Conservation (phyloP, 225 moss, liverwort and hornwort genomes). For the Marchantia paleacea region DNA sequence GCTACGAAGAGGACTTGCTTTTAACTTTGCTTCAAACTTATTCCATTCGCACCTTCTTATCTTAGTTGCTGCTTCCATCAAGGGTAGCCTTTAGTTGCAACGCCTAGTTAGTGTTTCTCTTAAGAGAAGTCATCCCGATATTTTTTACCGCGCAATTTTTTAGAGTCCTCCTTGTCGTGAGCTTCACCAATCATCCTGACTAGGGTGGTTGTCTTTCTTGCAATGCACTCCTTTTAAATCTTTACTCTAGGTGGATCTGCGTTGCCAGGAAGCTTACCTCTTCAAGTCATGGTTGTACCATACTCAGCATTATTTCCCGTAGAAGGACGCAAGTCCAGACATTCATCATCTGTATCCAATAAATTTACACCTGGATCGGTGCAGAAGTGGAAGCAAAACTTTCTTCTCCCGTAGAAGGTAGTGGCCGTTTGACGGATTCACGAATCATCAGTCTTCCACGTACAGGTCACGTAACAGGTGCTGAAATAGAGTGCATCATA, state of each 20-base stretch:
- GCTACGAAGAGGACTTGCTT: slow-evolving; percentile 11
- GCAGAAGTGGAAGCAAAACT: slow-evolving; percentile 1
- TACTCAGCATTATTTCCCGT: not conserved
- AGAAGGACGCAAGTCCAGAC: slow-evolving; percentile 23
- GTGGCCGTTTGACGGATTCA: not conserved
- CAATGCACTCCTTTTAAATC: not conserved
- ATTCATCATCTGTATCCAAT: slow-evolving; percentile 22
- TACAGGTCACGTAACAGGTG: not conserved
- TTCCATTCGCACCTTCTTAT: too few species aligned
- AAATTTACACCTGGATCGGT: slow-evolving; percentile 12
- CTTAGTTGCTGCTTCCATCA: not conserved
- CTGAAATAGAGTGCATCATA: not conserved
- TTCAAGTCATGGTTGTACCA: slow-evolving; percentile 4
- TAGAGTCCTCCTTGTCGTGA: not conserved
- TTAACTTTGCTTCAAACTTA: not conserved
- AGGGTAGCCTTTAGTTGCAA: not conserved
- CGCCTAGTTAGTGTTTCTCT: not conserved
- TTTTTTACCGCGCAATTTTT: not conserved
- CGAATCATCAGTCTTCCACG: not conserved
- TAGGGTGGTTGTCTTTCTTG: slow-evolving; percentile 14
- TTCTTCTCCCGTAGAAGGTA: not conserved
- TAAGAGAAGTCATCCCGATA: not conserved
- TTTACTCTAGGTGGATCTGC: not conserved
- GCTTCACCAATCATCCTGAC: slow-evolving; percentile 4
- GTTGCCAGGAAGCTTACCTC: not conserved